A percentile compares a stretch with the other conserved stretches of the same genome.
phyloP scores from a whole-genome alignment of 2,329 filamentous ascomycete species.

The Ophiostoma pallidulum region DNA sequence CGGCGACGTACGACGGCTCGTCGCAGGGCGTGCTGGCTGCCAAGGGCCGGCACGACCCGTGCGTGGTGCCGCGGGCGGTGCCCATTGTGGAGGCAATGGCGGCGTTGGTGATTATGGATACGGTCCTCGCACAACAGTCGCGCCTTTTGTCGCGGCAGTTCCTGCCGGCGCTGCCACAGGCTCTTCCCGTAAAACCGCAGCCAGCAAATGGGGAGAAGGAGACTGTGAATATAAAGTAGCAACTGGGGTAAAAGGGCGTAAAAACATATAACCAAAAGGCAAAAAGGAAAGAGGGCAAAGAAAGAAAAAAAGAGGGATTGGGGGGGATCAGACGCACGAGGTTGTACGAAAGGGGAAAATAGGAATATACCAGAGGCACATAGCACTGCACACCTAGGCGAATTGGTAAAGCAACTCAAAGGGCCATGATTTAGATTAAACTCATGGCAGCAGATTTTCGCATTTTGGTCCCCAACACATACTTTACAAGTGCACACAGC shows the following conservation, averaged over 20 bases:
- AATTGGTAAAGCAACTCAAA: too few species aligned
- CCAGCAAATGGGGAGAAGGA: constrained; percentile 5
- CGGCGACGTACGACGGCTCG: constrained; percentile 66
- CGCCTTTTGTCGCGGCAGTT: constrained; percentile 38
- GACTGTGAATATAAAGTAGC: not conserved
- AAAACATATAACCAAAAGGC: too few species aligned
- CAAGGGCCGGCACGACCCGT: constrained; percentile 91
- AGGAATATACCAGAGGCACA: too few species aligned
- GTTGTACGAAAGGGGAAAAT: not conserved
- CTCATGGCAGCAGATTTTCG: too few species aligned
- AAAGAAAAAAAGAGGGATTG: not conserved
- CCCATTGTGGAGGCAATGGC: constrained; percentile 91
- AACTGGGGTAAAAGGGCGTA: too few species aligned
- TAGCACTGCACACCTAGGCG: too few species aligned
- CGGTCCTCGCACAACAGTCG: constrained; percentile 71
- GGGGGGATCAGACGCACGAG: too few species aligned
- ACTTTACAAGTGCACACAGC: too few species aligned
- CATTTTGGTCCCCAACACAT: too few species aligned
- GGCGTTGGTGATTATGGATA: constrained; percentile 77
- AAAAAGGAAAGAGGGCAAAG: too few species aligned
- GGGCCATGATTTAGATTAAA: too few species aligned
- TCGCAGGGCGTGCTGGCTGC: constrained; percentile 69
- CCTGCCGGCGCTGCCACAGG: constrained; percentile 31
- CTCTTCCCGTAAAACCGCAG: constrained; percentile 13
- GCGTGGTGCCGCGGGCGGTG: constrained; percentile 79